Evolutionary conservation across 192 early-diverging fungal genomes (phyloP).

Genomic region (Coemansia biformis): DNA sequence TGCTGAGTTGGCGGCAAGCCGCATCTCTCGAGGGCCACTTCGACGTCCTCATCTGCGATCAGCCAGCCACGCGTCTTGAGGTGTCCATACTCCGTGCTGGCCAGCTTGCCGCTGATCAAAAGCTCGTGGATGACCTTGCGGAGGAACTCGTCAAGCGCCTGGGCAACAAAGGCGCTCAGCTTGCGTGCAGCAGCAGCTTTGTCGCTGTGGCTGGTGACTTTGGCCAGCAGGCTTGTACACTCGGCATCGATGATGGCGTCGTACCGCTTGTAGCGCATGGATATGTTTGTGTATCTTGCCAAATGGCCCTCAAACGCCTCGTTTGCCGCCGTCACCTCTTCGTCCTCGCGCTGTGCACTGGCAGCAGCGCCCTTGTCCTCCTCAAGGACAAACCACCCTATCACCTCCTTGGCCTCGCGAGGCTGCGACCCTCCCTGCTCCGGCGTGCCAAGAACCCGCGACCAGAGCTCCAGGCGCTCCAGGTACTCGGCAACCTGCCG

Average conservation of each 20-base stretch:
- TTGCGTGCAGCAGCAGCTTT: background rate
- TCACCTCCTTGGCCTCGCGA: constrained; percentile 1
- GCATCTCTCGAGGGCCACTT: background rate
- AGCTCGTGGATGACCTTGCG: background rate
- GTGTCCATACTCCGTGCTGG: background rate
- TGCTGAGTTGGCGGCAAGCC: background rate
- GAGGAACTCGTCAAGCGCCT: background rate
- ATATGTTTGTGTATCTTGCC: background rate
- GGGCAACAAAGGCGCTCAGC: background rate
- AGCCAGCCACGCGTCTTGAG: background rate
- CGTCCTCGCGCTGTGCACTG: background rate
- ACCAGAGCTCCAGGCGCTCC: constrained; percentile 30
- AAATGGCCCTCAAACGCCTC: background rate
- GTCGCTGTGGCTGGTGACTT: constrained; percentile 6
- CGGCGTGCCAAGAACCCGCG: constrained; percentile 1
- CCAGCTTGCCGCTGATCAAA: background rate
- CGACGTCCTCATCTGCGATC: background rate
- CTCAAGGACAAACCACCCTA: no score
- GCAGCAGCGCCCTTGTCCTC: background rate
- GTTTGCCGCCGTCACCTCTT: no score
- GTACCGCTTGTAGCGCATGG: no score
- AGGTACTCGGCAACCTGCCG: constrained; percentile 41
- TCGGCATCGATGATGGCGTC: constrained; percentile 1
- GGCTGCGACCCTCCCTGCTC: background rate
- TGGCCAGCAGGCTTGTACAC: constrained; percentile 7